Conservation (phyloP, 1,284 basidiomycete genomes). For the Retiboletus flavoniger region DNA sequence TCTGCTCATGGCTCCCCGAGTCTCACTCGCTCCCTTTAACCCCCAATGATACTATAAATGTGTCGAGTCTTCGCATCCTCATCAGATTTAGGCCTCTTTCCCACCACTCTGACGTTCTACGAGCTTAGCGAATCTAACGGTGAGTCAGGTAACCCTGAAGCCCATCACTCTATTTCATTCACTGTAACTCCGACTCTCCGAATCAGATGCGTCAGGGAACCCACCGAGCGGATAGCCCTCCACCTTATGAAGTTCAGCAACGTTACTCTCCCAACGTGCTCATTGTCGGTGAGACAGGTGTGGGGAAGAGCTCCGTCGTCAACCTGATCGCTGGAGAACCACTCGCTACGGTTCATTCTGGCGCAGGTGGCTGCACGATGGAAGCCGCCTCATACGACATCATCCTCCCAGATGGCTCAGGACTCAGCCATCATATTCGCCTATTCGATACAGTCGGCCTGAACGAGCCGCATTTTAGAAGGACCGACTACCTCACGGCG, state of each 20-base stretch:
- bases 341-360: conserved; percentile 18
- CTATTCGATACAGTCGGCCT: conserved; percentile 27
- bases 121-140: conserved; percentile 1
- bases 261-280: conserved; percentile 20
- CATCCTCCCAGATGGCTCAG: conserved; percentile 10
- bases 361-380: conserved; percentile 18
- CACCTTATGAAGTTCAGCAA: conserved; percentile 17
- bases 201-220: conserved; percentile 15
- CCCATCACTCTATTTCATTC: not conserved
- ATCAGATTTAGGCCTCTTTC: not conserved
- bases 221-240: conserved; percentile 12
- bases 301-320: conserved; percentile 27
- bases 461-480: conserved; percentile 21
- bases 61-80: not conserved
- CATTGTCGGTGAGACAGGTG: conserved; percentile 28
- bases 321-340: conserved; percentile 23
- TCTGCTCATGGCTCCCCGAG: not conserved
- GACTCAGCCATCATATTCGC: conserved; percentile 17
- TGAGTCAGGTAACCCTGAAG: conserved; percentile 7
- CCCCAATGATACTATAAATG: conserved; percentile 22
- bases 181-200: not conserved
- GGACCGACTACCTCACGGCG: conserved; percentile 18
- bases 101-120: conserved; percentile 4
- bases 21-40: not conserved
- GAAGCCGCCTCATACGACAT: conserved; percentile 22